A percentile compares a stretch with the other conserved stretches of the same genome.
phyloP scores from a whole-genome alignment of 495 filamentous ascomycete species.

The Poronia punctata region DNA sequence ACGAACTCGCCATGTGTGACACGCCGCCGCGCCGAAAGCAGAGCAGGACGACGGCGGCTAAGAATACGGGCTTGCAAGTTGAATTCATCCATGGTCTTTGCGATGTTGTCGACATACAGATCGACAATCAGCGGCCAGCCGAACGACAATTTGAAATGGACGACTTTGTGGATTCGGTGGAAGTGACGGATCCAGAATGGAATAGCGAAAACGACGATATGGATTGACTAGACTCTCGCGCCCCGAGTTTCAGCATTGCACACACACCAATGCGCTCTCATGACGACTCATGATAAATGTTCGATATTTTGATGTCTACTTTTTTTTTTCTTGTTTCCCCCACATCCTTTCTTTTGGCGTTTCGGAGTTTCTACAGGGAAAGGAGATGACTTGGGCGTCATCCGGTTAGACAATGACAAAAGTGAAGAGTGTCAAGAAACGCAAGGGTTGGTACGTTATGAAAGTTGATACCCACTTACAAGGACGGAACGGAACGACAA shows the following conservation, averaged over 20 bases:
- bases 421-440: conserved; percentile 2
- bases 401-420: too few species aligned
- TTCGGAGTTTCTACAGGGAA: too few species aligned
- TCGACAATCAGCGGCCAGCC: conserved; percentile 74
- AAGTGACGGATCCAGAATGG: conserved; percentile 69
- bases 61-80: conserved; percentile 4
- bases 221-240: too few species aligned
- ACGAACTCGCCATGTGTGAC: conserved; percentile 17
- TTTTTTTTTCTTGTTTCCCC: too few species aligned
- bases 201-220: conserved; percentile 44
- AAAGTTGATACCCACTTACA: conserved; percentile 6
- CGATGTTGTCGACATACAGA: conserved; percentile 65
- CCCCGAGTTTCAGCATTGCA: too few species aligned
- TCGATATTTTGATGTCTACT: too few species aligned
- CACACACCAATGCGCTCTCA: too few species aligned
- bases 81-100: conserved; percentile 67
- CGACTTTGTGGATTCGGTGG: conserved; percentile 72
- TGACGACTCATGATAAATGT: too few species aligned
- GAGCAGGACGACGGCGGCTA: conserved; percentile 10
- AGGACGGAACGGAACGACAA: background rate
- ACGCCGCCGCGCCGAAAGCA: conserved; percentile 2
- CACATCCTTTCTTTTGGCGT: too few species aligned
- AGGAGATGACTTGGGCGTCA: too few species aligned
- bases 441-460: background rate
- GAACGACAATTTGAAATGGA: conserved; percentile 68